These are phyloP conservation scores for Rhodotorula sp. DNA, from an alignment of 1,284 basidiomycete genomes.

Conservation along the genomic window DNA sequence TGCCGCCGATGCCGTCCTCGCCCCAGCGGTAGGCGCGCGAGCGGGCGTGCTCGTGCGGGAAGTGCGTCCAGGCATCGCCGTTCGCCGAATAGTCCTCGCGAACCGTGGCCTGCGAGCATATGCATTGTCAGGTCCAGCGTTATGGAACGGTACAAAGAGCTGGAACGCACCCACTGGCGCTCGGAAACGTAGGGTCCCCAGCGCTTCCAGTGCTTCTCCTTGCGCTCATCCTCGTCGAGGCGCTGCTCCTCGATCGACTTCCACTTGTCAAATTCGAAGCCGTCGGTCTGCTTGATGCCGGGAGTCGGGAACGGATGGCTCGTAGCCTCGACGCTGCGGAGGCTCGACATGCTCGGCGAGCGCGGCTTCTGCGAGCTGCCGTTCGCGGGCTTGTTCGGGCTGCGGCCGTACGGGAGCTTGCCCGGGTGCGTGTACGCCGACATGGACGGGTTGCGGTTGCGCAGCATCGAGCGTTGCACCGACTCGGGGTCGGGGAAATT, in stretches of 20 bases:
- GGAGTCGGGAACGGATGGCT: conserved; percentile 46
- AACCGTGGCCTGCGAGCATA: conserved; percentile 75
- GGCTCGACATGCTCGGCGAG: conserved; percentile 31
- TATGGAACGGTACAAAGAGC: not conserved
- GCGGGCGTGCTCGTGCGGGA: conserved; percentile 91
- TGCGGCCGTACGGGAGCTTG: conserved; percentile 23
- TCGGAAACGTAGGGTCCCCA: conserved; percentile 98
- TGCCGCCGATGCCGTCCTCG: conserved; percentile 93
- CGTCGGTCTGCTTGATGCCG: conserved; percentile 41
- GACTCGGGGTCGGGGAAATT: conserved; percentile 32
- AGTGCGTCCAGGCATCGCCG: conserved; percentile 96
- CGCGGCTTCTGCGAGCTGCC: conserved; percentile 14
- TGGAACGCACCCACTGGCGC: conserved; percentile 83
- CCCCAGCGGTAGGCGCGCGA: conserved; percentile 97
- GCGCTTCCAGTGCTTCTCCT: conserved; percentile 86
- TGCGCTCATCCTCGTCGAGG: conserved; percentile 64
- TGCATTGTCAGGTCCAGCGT: not conserved
- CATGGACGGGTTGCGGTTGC: conserved; percentile 39
- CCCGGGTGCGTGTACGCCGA: conserved; percentile 33
- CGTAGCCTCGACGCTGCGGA: conserved; percentile 33
- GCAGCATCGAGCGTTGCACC: conserved; percentile 25
- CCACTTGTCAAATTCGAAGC: conserved; percentile 44
- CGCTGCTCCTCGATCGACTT: conserved; percentile 55
- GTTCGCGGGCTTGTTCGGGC: conserved; percentile 2
- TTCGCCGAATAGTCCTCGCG: conserved; percentile 96